Evolutionary conservation across 805 yeast genomes (phyloP), one percentile per base, ranked within the genome.

Genomic region (Ogataea sp.): DNA sequence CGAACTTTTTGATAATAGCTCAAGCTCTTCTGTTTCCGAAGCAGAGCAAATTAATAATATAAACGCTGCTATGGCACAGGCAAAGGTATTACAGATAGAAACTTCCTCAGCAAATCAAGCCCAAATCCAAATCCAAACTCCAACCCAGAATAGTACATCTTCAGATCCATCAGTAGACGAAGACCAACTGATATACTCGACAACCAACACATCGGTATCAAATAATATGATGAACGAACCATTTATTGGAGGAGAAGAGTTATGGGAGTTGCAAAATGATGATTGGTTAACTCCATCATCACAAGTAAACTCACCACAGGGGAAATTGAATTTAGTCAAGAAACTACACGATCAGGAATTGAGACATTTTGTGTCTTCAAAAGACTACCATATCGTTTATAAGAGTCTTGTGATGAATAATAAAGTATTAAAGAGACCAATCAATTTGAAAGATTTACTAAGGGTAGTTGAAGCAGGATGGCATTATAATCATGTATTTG

Each of bases 391-490:
- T 3, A 70, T 74, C 17, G 71, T 90, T 9, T 90, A 87, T 58
- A 71, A 71, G 40, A 73, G 73, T 46, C 64, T 90, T 49, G 82
- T 89, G 21, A 74, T 80, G 33, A 80, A 82, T 51, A 80, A 80
- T 28, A 78, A 78, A 49, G 69, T 75, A 6, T 68, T 90, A 50
- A 80, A 76, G 50, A 67, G 67, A 40, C 84, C 88, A 14, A 66
- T 90, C 61, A 86, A 84, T 57, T 70, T 90, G 50, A 68, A 66
- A 42, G 95, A 87, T 55, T 76, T 83, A 32, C 55, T 87, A 38
- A 71, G 72, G 46, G 73, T 89, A 20, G 71, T 89, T 32, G 78
- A 85, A 50, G 75, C 83, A 3, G 96, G 96, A 16, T 89, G 97
- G 97, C 70, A 72, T 14, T 80, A 78, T 43, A 77, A 77, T 18